Base-by-base conservation (phyloP, 192 early-diverging fungal genomes). In the Coemansia umbellata region DNA sequence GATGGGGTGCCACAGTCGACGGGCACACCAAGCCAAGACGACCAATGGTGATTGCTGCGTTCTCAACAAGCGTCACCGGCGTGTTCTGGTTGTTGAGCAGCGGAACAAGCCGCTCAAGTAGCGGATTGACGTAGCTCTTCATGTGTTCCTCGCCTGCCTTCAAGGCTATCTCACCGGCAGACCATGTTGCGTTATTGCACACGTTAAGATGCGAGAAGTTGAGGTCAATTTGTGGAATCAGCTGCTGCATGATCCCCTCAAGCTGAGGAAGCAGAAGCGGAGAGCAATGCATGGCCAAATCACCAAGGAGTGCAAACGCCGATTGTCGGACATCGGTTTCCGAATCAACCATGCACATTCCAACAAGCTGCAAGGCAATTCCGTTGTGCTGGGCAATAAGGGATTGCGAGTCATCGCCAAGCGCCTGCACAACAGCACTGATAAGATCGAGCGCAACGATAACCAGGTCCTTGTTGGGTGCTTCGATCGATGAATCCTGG, bases 181-280 rank as follows among this genome's bases (percentile, higher is more conserved):
- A 89, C 97, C 97, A 99, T 14, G 91, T 84, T 13, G 95, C 97
- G 60, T 99, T 99, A 71, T 99, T 99, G 78, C 90, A 92, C 27
- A 94, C 93, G 24, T 89, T 90, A 15, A 92, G 77, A 52, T 77
- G 69, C 36, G 49, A 19, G 21, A 49, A 68, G 54, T 75, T 60
- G 61, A 70, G 79, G 44, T 91, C 90, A 31, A 84, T 79, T 53
- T 80, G 84, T 31, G 82, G 82, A 45, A 98, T 81, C 35, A 92
- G 75, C 37, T 89, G 84, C 51, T 87, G 82, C 82, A 94, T 84
- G 62, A 97, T 84, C 13, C 80, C 80, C 30, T 83, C 80, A 50
- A 98, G 63, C 58, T 85, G 85, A n/a, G 92, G 85, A 58, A 80
- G 81, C 14, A 99, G 78, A 27, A 88, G 84, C 50, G 72, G 63